These are phyloP conservation scores for Hygrophorus pudorinus DNA, from an alignment of 768 basidiomycete species.

Conservation along the genomic window DNA sequence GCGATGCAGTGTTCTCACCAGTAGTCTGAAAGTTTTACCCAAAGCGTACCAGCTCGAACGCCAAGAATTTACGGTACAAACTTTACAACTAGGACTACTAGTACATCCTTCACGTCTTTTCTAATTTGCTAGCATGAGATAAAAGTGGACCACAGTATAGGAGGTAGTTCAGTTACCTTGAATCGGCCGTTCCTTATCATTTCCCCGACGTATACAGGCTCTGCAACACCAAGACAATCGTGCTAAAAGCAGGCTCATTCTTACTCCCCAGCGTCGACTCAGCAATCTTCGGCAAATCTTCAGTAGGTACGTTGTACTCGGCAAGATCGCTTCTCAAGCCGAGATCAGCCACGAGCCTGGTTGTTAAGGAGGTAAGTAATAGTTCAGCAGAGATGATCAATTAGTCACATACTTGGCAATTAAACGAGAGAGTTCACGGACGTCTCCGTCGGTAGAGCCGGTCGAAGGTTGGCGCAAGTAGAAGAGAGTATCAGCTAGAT, in stretches of 20 bases:
- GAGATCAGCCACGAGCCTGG: constrained; percentile 51
- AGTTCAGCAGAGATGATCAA: not conserved
- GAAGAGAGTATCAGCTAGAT: constrained; percentile 45
- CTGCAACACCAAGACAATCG: constrained; percentile 41
- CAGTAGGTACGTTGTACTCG: constrained; percentile 54
- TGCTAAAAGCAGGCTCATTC: constrained; percentile 27
- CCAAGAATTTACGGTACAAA: no score
- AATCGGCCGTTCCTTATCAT: no score
- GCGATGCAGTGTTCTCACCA: no score
- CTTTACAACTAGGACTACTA: no score
- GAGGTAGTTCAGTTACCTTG: no score
- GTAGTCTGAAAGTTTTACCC: no score
- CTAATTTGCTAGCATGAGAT: no score
- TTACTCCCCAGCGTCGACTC: constrained; percentile 33
- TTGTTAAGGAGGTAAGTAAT: not conserved
- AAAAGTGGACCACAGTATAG: no score
- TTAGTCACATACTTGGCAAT: constrained; percentile 40
- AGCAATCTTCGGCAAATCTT: constrained; percentile 46
- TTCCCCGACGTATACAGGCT: constrained; percentile 23
- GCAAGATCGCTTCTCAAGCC: constrained; percentile 48
- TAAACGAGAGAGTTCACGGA: constrained; percentile 37
- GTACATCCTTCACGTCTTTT: not conserved
- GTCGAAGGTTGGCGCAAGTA: constrained; percentile 52
- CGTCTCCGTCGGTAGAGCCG: constrained; percentile 55
- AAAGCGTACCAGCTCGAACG: no score